Evolutionary conservation across 2,329 filamentous ascomycete species (phyloP).

Genomic region (Colletotrichum godetiae): DNA sequence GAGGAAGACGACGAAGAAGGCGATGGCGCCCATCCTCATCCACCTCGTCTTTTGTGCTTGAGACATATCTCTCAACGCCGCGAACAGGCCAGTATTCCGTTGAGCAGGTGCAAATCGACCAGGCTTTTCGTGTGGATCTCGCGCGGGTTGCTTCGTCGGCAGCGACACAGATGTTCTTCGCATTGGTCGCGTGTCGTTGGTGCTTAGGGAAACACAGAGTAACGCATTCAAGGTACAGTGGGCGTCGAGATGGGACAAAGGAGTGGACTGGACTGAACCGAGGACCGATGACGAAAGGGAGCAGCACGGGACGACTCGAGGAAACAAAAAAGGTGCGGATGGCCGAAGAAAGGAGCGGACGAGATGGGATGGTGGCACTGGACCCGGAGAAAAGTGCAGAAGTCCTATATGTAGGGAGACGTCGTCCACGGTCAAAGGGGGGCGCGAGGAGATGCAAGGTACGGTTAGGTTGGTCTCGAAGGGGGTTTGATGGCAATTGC

Average conservation of each 20-base stretch:
- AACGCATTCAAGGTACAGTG: conserved; percentile 34
- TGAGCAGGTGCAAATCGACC: conserved; percentile 66
- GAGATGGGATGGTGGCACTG: conserved; percentile 15
- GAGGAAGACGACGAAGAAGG: conserved; percentile 68
- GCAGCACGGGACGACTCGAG: conserved; percentile 22
- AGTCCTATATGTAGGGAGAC: conserved; percentile 31
- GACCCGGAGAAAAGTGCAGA: conserved; percentile 5
- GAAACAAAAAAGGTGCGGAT: conserved; percentile 31
- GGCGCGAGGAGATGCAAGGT: conserved; percentile 12
- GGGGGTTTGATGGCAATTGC: conserved; percentile 28
- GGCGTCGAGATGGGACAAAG: conserved; percentile 25
- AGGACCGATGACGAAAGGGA: conserved; percentile 11
- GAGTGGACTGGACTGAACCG: conserved; percentile 26
- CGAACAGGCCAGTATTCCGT: conserved; percentile 59
- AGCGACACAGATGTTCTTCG: conserved; percentile 74
- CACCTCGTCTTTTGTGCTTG: conserved; percentile 74
- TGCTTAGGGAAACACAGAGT: conserved; percentile 35
- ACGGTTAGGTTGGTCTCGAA: conserved; percentile 13
- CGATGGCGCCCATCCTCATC: conserved; percentile 72
- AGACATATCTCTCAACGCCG: conserved; percentile 60
- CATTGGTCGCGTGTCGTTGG: conserved; percentile 53
- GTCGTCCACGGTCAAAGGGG: conserved; percentile 3
- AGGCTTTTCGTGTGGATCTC: conserved; percentile 75
- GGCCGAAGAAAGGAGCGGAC: conserved; percentile 30
- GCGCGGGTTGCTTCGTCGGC: conserved; percentile 68